phyloP scores from a whole-genome alignment of 2,329 filamentous ascomycete species.

The Exserohilum rostratum region DNA sequence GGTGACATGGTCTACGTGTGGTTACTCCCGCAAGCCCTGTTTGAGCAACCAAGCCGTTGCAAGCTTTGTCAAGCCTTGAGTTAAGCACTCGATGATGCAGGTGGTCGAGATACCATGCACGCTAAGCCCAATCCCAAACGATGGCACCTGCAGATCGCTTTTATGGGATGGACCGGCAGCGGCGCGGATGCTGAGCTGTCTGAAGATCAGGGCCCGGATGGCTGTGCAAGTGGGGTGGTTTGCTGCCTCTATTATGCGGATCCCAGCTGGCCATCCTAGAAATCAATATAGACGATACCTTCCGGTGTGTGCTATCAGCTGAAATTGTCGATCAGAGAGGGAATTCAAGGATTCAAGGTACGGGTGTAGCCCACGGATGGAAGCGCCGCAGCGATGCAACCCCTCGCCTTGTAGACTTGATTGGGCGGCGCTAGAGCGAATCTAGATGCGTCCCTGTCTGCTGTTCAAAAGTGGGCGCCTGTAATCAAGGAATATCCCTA shows the following conservation, averaged over 20 bases:
- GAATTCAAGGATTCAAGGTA: too few relatives aligned
- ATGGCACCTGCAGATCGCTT: constrained; percentile 1
- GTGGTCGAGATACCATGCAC: not conserved
- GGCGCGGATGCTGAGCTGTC: not conserved
- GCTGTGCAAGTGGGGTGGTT: not conserved
- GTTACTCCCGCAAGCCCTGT: not conserved
- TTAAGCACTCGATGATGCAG: not conserved
- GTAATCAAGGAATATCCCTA: too few relatives aligned
- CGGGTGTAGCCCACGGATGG: too few relatives aligned
- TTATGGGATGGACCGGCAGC: not conserved
- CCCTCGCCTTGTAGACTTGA: too few relatives aligned
- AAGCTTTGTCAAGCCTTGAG: constrained; percentile 8
- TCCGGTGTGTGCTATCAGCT: too few relatives aligned
- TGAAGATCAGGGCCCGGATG: not conserved
- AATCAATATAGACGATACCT: not conserved
- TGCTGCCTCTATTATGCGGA: not conserved
- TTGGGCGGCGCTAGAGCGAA: too few relatives aligned
- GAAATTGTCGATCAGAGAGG: too few relatives aligned
- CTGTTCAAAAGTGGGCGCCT: too few relatives aligned
- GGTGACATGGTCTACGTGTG: not conserved
- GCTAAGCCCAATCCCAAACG: not conserved
- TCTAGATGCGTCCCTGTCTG: too few relatives aligned
- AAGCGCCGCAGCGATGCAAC: too few relatives aligned
- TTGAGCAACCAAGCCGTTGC: not conserved
- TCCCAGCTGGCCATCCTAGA: not conserved